Percentiles rank a stretch among this genome's conserved stretches.
Evolutionary conservation across 192 early-diverging fungal species (phyloP).

Genomic region (Podila epicladia): DNA sequence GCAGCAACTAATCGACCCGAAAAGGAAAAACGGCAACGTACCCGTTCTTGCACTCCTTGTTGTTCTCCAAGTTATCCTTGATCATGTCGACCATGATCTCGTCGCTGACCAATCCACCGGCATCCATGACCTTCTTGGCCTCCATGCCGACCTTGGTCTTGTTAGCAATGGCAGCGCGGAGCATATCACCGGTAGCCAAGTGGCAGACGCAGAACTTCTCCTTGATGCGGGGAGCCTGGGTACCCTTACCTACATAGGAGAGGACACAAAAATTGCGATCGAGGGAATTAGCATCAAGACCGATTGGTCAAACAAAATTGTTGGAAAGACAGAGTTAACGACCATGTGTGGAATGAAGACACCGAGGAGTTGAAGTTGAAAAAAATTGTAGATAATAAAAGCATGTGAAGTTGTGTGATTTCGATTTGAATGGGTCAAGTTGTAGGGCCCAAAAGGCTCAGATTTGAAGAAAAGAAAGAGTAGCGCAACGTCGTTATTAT

Average conservation of each 20-base stretch:
- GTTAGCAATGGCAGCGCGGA: conserved; percentile 92
- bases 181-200: conserved; percentile 99
- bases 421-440: background rate
- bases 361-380: background rate
- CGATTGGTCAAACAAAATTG: background rate
- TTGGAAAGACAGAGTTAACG: background rate
- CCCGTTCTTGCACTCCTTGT: conserved; percentile 96
- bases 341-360: background rate
- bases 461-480: background rate
- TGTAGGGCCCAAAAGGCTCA: background rate
- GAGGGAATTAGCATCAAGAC: background rate
- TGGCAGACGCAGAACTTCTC: conserved; percentile 97
- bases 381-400: conserved; percentile 1
- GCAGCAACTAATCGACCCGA: background rate
- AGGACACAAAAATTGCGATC: background rate
- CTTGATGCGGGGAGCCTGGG: conserved; percentile 96
- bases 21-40: conserved; percentile 29
- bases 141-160: conserved; percentile 93
- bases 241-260: conserved; percentile 76
- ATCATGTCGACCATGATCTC: conserved; percentile 99
- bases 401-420: background rate
- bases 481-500: too few relatives aligned
- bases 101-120: conserved; percentile 95
- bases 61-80: conserved; percentile 94
- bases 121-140: conserved; percentile 99